phyloP scores from a whole-genome alignment of 768 basidiomycete species.

The Amanita inopinata region DNA sequence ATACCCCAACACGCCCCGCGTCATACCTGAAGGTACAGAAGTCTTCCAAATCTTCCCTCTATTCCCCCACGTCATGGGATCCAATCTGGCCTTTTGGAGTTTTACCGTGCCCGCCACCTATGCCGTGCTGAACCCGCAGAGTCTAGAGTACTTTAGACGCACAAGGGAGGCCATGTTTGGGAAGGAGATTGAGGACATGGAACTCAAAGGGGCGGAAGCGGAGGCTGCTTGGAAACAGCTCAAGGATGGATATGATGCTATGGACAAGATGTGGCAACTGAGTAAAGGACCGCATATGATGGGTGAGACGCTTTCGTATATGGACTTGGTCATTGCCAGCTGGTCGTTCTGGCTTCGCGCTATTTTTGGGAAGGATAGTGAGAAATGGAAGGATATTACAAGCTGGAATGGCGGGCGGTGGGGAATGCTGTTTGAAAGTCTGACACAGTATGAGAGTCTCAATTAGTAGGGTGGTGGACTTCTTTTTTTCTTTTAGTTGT shows the following conservation, averaged over 20 bases:
- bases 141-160: conserved; percentile 10
- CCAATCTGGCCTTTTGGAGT: not conserved
- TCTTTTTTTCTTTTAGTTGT: too few species aligned
- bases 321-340: conserved; percentile 10
- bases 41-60: not conserved
- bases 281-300: conserved; percentile 7
- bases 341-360: conserved; percentile 3
- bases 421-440: conserved; percentile 5
- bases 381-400: conserved; percentile 11
- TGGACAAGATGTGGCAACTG: conserved; percentile 8
- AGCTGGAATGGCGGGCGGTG: conserved; percentile 12
- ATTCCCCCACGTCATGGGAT: not conserved
- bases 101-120: conserved; percentile 7
- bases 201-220: not conserved
- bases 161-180: conserved; percentile 10
- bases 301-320: conserved; percentile 7
- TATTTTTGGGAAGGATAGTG: conserved; percentile 11
- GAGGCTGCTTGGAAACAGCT: conserved; percentile 7
- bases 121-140: conserved; percentile 7
- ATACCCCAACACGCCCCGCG: conserved; percentile 29
- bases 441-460: conserved; percentile 11
- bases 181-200: conserved; percentile 4
- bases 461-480: too few species aligned
- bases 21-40: conserved; percentile 20
- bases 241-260: conserved; percentile 6